Percentiles rank a stretch among this genome's conserved stretches.
Conservation (phyloP, 2,329 filamentous ascomycete genomes). For the Colletotrichum sp. region DNA sequence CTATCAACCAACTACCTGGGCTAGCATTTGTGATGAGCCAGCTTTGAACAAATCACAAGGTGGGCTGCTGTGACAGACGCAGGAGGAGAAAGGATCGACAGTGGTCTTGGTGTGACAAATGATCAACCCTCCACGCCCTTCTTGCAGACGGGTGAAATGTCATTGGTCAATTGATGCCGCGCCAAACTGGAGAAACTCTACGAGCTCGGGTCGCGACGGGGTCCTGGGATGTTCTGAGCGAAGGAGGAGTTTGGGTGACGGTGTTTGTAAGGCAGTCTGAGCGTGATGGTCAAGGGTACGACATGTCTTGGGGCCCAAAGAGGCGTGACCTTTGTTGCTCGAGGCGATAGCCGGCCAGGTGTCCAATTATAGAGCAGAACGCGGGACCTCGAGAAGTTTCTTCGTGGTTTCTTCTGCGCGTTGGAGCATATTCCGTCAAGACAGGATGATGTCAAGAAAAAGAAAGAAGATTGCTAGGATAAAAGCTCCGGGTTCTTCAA, state of each 20-base stretch:
- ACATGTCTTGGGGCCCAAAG: neutral
- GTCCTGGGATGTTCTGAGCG: neutral
- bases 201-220: neutral
- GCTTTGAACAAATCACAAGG: neutral
- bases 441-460: neutral
- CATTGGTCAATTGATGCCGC: neutral
- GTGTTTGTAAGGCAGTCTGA: neutral
- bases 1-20: neutral
- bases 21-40: neutral
- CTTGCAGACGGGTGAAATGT: neutral
- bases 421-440: accelerated
- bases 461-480: neutral
- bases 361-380: accelerated
- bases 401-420: accelerated
- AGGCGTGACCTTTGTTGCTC: neutral
- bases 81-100: neutral
- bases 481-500: neutral
- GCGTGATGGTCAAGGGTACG: neutral
- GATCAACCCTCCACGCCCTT: neutral
- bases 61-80: neutral
- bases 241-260: neutral
- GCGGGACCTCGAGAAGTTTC: neutral
- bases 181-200: neutral
- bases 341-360: neutral
- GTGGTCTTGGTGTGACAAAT: neutral